Percentiles rank a stretch among this genome's conserved stretches.
phyloP scores from a whole-genome alignment of 2,329 filamentous ascomycete species.

The Chrysoporthe deuterocubensis region DNA sequence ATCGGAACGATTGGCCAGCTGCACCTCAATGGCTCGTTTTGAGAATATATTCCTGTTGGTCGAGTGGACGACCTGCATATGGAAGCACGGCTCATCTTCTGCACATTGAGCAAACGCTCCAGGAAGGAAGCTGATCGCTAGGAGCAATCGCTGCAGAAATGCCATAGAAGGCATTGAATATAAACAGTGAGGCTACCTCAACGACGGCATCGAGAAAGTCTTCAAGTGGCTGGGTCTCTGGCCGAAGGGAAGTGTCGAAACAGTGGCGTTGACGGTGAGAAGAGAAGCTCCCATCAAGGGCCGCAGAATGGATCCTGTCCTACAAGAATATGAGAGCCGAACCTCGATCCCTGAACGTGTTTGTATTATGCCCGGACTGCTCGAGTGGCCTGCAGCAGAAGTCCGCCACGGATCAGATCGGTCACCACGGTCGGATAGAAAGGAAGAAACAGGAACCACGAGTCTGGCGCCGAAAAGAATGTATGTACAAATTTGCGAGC shows the following conservation, averaged over 20 bases:
- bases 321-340: neutral
- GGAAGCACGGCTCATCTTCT: constrained; percentile 39
- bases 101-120: constrained; percentile 29
- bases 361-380: neutral
- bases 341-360: neutral
- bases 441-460: neutral
- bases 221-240: neutral
- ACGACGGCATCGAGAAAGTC: constrained; percentile 27
- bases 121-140: constrained; percentile 29
- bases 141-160: constrained; percentile 33
- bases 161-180: constrained; percentile 36
- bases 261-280: neutral
- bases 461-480: neutral
- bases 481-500: neutral
- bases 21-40: constrained; percentile 48
- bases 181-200: constrained; percentile 25
- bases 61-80: constrained; percentile 49
- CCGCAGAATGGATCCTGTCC: constrained; percentile 7
- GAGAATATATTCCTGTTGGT: constrained; percentile 46
- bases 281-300: neutral
- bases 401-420: neutral
- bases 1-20: constrained; percentile 55
- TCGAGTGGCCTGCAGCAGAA: neutral
- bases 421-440: neutral
- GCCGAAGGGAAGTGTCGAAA: neutral